Evolutionary conservation across 805 yeast species (phyloP).

Genomic region (Lachancea cidri): DNA sequence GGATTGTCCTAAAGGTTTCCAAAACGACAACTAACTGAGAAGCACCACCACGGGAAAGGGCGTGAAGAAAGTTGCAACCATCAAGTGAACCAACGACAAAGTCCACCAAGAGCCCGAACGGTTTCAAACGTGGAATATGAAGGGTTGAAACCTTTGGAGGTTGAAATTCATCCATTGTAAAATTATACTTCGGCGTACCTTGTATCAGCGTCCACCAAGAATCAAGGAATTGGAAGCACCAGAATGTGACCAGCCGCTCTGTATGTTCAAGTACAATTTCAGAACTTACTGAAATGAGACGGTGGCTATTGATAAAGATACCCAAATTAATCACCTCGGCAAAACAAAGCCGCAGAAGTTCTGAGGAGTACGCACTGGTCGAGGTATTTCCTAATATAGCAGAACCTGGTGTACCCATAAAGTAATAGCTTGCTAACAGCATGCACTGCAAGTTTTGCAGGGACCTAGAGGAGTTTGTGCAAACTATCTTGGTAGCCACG

Average conservation of each 20-base stretch:
- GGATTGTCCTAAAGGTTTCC: conserved; percentile 21
- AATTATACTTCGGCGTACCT: conserved; percentile 26
- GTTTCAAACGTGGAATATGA: conserved; percentile 20
- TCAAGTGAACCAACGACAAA: conserved; percentile 19
- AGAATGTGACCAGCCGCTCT: conserved; percentile 20
- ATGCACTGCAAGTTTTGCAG: conserved; percentile 21
- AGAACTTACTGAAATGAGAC: conserved; percentile 11
- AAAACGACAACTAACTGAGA: conserved; percentile 15
- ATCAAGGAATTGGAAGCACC: conserved; percentile 28
- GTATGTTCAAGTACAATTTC: conserved; percentile 3
- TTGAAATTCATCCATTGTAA: conserved; percentile 23
- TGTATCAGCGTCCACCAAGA: conserved; percentile 29
- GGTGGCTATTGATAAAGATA: conserved; percentile 21
- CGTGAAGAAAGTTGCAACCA: conserved; percentile 22
- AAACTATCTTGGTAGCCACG: conserved; percentile 23
- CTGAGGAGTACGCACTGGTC: conserved; percentile 15
- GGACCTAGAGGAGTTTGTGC: conserved; percentile 13
- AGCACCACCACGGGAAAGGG: conserved; percentile 10
- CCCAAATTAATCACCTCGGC: conserved; percentile 21
- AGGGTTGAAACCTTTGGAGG: conserved; percentile 18
- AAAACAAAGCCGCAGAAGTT: conserved; percentile 17
- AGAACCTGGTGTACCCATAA: conserved; percentile 20
- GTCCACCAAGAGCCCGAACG: conserved; percentile 19
- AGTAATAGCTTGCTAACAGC: conserved; percentile 22
- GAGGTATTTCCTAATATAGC: conserved; percentile 6